Base-by-base conservation (phyloP, 2,329 filamentous ascomycete species). In the Diaporthe ilicicola region DNA sequence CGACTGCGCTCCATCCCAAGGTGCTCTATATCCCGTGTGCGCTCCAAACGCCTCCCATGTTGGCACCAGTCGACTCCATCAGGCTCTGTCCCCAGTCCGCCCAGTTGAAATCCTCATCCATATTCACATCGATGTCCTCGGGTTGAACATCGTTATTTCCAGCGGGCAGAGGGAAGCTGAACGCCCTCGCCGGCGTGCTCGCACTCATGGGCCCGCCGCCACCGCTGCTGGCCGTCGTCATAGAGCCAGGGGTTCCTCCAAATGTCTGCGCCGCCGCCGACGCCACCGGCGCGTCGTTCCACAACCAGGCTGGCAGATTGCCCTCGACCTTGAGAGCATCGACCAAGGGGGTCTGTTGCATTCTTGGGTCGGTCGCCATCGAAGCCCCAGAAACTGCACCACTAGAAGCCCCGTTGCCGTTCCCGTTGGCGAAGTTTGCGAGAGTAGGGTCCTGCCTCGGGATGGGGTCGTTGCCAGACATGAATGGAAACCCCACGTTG, bases 251-350 rank as follows among this genome's bases (percentile, higher is more conserved):
- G 22, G 48, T 54, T 9, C 37, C 24, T 44, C 19, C 59, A 48
- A 62, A 48, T 9, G 44, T 22, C 39, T 39, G 24, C 29, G 39
- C 53, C 4, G 27, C 37, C 19, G 29, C 37, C 32, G n/a, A n/a
- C 4, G 55, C 10, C 15, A 50, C 53, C 48, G 70, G 64, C 72
- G 81, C 81, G 15, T 80, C 81, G 1, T 85, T 85, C 55, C 88
- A 89, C 74, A 88, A 82, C 74, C 88, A 89, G 59, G 88, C 87
- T 7, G 88, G 85, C 2, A 87, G 83, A 13, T 85, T 85, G 29
- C 83, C 83, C 3, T 82, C 82, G 27, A 74, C 82, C 1, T 80
- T 87, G 6, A 72, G 70, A n/a, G 85, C 86, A 4, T 88, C 74
- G 6, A 76, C 64, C 3, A 77, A 71, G 12, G 76, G 74, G 13